Conservation (phyloP, 225 moss, liverwort and hornwort species). For the Antitrichia curtipendula region DNA sequence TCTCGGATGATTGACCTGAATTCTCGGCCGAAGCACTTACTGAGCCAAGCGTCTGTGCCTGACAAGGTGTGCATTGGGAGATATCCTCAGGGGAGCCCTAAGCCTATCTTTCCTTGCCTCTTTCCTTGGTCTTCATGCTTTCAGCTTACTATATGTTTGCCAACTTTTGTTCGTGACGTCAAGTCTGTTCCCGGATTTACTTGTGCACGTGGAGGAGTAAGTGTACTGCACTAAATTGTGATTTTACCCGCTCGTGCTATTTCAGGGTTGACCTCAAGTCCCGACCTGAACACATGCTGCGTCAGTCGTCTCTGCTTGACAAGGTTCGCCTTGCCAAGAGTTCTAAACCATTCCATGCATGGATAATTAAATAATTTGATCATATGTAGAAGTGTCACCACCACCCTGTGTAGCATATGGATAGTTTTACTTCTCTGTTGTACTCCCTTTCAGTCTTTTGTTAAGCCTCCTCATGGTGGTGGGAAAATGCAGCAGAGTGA, state of each 20-base stretch:
- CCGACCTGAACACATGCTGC: slow-evolving; percentile 71
- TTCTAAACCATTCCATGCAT: slow-evolving; percentile 11
- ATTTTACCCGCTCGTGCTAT: slow-evolving; percentile 22
- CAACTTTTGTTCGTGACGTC: not conserved
- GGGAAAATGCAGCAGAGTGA: slow-evolving; percentile 8
- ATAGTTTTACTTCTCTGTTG: not conserved
- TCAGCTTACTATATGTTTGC: not conserved
- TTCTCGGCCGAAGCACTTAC: slow-evolving; percentile 66
- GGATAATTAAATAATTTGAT: not conserved
- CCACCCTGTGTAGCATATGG: not conserved
- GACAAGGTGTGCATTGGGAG: slow-evolving; percentile 24
- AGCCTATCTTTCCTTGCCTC: not conserved
- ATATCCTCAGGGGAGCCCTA: not conserved
- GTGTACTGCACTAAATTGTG: slow-evolving; percentile 4
- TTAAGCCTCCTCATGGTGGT: not conserved
- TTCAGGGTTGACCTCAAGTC: slow-evolving; percentile 77
- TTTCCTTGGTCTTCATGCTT: not conserved
- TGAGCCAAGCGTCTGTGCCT: slow-evolving; percentile 42
- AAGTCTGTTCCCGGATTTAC: not conserved
- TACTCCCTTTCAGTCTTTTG: not conserved
- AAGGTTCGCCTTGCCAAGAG: slow-evolving; percentile 54
- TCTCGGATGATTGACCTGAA: slow-evolving; percentile 85
- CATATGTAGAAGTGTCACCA: not conserved
- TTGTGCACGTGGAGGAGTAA: not conserved
- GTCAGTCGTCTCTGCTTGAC: slow-evolving; percentile 47